Percentiles rank a stretch among this genome's conserved stretches.
Evolutionary conservation across 306 rosid species (phyloP).

Genomic region (Citrullus colocynthis): DNA sequence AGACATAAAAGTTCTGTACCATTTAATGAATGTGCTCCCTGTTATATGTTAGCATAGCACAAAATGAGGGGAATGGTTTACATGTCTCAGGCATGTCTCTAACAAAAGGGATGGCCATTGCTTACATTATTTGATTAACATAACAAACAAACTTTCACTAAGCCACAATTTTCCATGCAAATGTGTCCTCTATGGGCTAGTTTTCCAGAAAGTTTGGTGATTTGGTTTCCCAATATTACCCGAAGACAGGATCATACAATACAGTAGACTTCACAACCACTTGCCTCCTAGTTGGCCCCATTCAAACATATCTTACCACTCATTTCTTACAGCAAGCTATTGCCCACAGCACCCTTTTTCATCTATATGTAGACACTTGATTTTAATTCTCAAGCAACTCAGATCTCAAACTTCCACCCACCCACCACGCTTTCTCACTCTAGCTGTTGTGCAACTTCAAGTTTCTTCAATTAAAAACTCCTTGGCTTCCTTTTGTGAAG

Average conservation of each 20-base stretch:
- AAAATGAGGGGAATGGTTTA: background rate
- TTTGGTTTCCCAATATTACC: background rate
- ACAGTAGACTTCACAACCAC: background rate
- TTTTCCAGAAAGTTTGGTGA: background rate
- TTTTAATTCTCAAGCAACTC: background rate
- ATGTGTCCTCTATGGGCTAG: background rate
- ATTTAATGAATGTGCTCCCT: conserved; percentile 6
- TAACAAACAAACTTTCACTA: background rate
- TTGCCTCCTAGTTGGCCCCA: conserved; percentile 4
- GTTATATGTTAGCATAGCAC: background rate
- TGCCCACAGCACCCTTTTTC: background rate
- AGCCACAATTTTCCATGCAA: background rate
- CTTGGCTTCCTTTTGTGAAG: background rate
- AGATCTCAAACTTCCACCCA: background rate
- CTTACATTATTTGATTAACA: background rate
- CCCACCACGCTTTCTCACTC: background rate
- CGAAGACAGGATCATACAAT: background rate
- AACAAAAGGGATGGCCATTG: background rate
- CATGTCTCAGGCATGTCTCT: conserved; percentile 1
- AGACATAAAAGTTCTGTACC: background rate
- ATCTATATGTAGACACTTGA: background rate
- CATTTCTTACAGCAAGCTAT: background rate
- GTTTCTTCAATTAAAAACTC: background rate
- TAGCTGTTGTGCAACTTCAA: background rate
- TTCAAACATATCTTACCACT: background rate